A percentile compares a stretch with the other conserved stretches of the same genome.
Conservation (phyloP, 768 basidiomycete genomes). For the Suillus alpinus region DNA sequence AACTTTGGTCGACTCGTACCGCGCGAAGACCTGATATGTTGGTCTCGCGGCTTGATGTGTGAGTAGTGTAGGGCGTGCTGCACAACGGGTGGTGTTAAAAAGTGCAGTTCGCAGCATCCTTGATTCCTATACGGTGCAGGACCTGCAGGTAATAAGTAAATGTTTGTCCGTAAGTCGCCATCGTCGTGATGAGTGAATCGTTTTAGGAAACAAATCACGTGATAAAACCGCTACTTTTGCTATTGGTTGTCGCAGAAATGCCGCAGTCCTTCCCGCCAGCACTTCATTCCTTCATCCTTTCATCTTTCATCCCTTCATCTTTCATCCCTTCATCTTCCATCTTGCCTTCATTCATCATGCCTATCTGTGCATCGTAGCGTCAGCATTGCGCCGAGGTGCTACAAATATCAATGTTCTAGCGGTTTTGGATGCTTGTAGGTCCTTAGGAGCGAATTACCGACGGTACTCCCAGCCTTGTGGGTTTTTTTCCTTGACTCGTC, state of each 20-base stretch:
- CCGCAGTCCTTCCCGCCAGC: constrained; percentile 25
- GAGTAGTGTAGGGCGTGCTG: constrained; percentile 10
- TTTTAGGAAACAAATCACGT: constrained; percentile 11
- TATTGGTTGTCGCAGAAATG: constrained; percentile 39
- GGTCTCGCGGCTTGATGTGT: constrained; percentile 8
- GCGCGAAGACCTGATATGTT: constrained; percentile 18
- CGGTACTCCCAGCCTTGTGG: neutral
- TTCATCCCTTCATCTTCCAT: neutral
- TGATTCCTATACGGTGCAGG: neutral
- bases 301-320: neutral
- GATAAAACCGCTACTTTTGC: constrained; percentile 23
- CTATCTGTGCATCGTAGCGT: neutral
- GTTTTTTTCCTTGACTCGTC: constrained; percentile 9
- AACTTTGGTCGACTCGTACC: constrained; percentile 35
- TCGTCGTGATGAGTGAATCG: no score
- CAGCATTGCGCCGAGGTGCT: neutral
- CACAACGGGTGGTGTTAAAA: constrained; percentile 12
- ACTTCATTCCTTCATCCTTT: neutral
- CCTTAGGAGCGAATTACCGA: neutral
- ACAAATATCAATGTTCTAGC: neutral
- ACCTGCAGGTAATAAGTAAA: neutral
- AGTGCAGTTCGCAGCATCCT: constrained; percentile 25
- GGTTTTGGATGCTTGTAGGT: neutral
- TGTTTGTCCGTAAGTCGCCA: no score
- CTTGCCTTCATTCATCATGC: neutral